Evolutionary conservation across 1,284 basidiomycete species (phyloP).

Genomic region (Microbotryum silenes-acaulis): DNA sequence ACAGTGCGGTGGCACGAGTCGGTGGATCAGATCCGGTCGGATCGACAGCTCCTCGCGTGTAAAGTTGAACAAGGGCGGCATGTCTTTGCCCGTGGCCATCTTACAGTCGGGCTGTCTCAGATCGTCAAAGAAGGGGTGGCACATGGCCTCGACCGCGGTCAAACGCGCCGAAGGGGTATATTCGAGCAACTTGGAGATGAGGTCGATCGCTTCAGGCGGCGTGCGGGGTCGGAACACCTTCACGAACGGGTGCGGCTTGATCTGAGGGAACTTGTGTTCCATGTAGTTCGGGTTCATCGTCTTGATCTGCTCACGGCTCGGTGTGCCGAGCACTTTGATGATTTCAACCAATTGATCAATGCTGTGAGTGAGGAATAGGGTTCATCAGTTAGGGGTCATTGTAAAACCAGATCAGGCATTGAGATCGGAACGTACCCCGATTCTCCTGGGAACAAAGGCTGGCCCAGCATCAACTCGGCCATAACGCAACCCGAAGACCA

Average conservation of each 20-base stretch:
- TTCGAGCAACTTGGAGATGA: slow-evolving; percentile 89
- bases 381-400: neutral
- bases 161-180: slow-evolving; percentile 91
- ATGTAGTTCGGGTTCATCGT: slow-evolving; percentile 99
- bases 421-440: slow-evolving; percentile 51
- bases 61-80: slow-evolving; percentile 91
- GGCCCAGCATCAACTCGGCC: slow-evolving; percentile 98
- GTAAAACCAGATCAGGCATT: neutral
- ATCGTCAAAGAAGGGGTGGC: slow-evolving; percentile 97
- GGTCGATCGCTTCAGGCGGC: slow-evolving; percentile 87
- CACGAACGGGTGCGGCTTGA: slow-evolving; percentile 54
- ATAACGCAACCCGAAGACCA: slow-evolving; percentile 99
- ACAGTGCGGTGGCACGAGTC: slow-evolving; percentile 81
- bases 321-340: slow-evolving; percentile 98
- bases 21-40: slow-evolving; percentile 84
- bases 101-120: slow-evolving; percentile 76
- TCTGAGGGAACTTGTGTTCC: slow-evolving; percentile 99
- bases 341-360: slow-evolving; percentile 99
- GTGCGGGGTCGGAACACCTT: slow-evolving; percentile 98
- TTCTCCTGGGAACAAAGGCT: slow-evolving; percentile 97
- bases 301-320: slow-evolving; percentile 98
- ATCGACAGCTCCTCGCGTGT: slow-evolving; percentile 94
- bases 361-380: slow-evolving; percentile 94
- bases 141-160: slow-evolving; percentile 78
- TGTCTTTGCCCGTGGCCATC: slow-evolving; percentile 94